Conservation (phyloP, 805 yeast genomes). For the Wickerhamomyces ciferrii region DNA sequence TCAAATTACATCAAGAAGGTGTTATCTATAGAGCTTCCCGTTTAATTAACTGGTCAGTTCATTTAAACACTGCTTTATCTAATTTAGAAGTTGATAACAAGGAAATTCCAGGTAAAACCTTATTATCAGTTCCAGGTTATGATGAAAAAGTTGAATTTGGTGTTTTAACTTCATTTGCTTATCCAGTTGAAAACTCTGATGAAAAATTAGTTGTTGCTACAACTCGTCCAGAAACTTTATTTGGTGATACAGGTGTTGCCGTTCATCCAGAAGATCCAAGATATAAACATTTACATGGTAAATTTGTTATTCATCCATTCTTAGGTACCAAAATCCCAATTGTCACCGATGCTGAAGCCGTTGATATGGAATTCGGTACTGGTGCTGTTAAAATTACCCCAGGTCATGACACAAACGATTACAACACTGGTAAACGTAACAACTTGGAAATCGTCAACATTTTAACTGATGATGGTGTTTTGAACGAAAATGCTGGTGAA, state of each 20-base stretch:
- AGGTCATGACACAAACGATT: constrained; percentile 97
- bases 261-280: constrained; percentile 95
- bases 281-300: constrained; percentile 93
- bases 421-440: constrained; percentile 92
- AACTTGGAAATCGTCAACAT: constrained; percentile 84
- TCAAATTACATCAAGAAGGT: constrained; percentile 89
- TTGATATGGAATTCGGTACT: constrained; percentile 99
- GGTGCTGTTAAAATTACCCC: constrained; percentile 99
- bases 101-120: constrained; percentile 77
- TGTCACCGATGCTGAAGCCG: constrained; percentile 86
- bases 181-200: constrained; percentile 78
- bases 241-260: constrained; percentile 97
- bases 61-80: constrained; percentile 90
- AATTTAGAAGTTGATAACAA: constrained; percentile 95
- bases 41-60: constrained; percentile 94
- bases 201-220: constrained; percentile 92
- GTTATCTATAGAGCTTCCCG: constrained; percentile 90
- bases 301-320: constrained; percentile 87
- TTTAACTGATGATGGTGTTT: constrained; percentile 83
- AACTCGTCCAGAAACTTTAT: constrained; percentile 97
- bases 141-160: constrained; percentile 92
- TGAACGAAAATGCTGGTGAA: constrained; percentile 92
- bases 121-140: constrained; percentile 83
- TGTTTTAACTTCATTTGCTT: constrained; percentile 92
- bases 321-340: constrained; percentile 82